Evolutionary conservation across 345 rosid genomes (phyloP), one percentile per base, ranked within the genome.

Genomic region (Acer saccharum): DNA sequence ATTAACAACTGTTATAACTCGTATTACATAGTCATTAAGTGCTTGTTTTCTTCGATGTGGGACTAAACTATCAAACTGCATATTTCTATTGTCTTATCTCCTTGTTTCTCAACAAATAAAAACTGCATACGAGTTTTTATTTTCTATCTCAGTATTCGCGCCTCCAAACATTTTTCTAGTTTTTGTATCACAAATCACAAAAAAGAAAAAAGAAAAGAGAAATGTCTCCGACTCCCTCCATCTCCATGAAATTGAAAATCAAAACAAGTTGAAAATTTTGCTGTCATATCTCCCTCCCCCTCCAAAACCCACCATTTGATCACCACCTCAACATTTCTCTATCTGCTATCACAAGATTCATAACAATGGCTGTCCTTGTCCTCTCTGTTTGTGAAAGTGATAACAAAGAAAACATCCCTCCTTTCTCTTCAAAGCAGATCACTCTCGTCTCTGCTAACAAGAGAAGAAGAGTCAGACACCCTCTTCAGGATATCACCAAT

Each of bases 401-500:
- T n/a, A 79, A 78, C 65, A 83, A 83, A 55, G 87, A 87, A 69
- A 87, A 85, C 72, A 50, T 71, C 75, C 79, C 80, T 76, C 81
- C 82, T 61, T 58, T 68, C 81, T 66, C 64, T 61, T 58, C 83
- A n/a, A 54, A 75, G 20, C 83, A 78, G 18, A 4, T 4, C 39
- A 35, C 39, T 4, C 39, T 35, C 39, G 6, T 35, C 39, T 17
- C 21, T 20, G 21, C 69, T 1, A 79, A 35, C 8, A 77, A 69
- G 29, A 79, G 70, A 61, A 57, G 75, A 50, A 79, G 73, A 68
- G 10, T 25, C 39, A 79, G 85, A 66, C 70, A 48, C 12, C 86
- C 88, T 46, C 85, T 85, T 32, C 80, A 71, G 60, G 88, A 87
- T 75, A 83, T 85, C 13, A 80, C 87, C 76, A 43, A 76, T 14